phyloP scores from a whole-genome alignment of 169 alveolate genomes.

The Plasmodium chabaudi region DNA sequence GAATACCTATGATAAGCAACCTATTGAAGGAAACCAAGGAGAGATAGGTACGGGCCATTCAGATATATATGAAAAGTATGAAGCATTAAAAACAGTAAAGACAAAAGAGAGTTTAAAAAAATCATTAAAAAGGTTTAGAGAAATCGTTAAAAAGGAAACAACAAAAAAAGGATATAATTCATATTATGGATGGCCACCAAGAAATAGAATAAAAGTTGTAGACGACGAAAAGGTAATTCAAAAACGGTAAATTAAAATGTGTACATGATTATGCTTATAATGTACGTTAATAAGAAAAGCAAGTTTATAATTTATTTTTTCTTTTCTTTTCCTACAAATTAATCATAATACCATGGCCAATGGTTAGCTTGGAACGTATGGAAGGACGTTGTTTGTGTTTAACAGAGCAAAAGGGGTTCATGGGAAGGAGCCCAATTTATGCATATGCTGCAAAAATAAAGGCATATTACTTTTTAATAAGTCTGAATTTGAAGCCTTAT shows the following conservation, averaged over 20 bases:
- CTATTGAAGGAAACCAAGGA: not conserved
- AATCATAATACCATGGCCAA: not conserved
- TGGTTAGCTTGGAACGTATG: conserved; percentile 50
- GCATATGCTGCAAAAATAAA: conserved; percentile 75
- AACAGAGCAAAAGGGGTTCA: conserved; percentile 61
- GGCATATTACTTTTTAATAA: conserved; percentile 39
- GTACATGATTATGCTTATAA: too few species aligned
- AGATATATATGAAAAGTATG: conserved; percentile 53
- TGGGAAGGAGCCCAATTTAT: conserved; percentile 53
- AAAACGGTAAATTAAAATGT: not conserved
- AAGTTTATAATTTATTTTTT: not conserved
- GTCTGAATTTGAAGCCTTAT: conserved; percentile 50
- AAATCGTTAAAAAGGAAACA: conserved; percentile 73
- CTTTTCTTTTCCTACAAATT: not conserved
- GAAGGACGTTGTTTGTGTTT: conserved; percentile 51
- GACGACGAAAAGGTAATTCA: conserved; percentile 68
- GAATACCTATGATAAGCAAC: not conserved
- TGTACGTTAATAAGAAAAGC: too few species aligned
- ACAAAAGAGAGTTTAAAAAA: conserved; percentile 31
- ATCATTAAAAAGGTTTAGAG: conserved; percentile 73
- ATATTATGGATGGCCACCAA: conserved; percentile 76
- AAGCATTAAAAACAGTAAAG: conserved; percentile 40
- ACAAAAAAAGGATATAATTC: conserved; percentile 63
- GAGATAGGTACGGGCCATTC: not conserved
- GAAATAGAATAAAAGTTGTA: conserved; percentile 60